Conservation (phyloP, 2,329 filamentous ascomycete genomes). For the Pestalotiopsis fici region DNA sequence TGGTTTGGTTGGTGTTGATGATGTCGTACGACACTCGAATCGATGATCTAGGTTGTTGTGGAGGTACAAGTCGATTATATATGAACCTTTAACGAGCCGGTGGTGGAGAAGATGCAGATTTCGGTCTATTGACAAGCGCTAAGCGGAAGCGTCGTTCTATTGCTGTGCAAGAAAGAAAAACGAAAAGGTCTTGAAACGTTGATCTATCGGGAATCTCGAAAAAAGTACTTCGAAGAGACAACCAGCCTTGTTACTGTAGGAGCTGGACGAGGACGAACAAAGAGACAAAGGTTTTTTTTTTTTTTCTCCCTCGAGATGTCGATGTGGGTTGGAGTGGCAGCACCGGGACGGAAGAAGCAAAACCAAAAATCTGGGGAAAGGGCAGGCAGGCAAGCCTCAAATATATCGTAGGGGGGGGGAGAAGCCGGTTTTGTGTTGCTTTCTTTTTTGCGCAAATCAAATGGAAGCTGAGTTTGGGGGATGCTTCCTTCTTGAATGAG, state of each 20-base stretch:
- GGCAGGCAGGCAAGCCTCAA: neutral
- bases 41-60: neutral
- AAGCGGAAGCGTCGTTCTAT: neutral
- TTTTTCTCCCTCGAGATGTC: no score
- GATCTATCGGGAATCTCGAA: neutral
- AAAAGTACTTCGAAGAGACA: neutral
- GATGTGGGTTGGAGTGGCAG: neutral
- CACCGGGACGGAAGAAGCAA: neutral
- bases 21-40: neutral
- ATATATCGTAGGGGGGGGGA: neutral
- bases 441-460: conserved; percentile 8
- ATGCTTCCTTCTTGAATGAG: neutral
- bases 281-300: neutral
- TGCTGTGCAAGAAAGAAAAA: neutral
- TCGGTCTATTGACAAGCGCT: neutral
- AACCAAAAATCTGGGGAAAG: neutral
- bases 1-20: neutral
- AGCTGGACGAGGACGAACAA: neutral
- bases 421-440: conserved; percentile 1
- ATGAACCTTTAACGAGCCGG: neutral
- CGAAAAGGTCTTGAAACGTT: neutral
- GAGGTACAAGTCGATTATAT: neutral
- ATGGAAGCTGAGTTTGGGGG: conserved; percentile 3
- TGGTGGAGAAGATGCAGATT: neutral
- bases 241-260: neutral